Percentiles rank a stretch among this genome's conserved stretches.
Conservation (phyloP, 2,329 filamentous ascomycete species). For the Colletotrichum godetiae region DNA sequence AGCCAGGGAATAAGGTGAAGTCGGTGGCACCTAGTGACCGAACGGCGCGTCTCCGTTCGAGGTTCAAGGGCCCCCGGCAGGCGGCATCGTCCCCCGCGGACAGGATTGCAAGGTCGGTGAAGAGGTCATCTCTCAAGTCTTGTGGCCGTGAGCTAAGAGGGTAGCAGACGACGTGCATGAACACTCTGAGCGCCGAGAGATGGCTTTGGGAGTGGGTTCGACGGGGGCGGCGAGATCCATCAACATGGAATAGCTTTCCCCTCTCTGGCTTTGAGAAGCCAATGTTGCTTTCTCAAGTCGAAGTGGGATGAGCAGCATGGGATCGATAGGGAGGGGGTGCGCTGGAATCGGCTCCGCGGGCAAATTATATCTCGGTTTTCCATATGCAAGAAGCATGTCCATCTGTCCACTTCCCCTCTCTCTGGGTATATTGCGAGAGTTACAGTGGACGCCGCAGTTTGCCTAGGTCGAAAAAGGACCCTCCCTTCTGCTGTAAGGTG, state of each 20-base stretch:
- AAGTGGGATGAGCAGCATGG: slow-evolving; percentile 22
- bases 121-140: slow-evolving; percentile 25
- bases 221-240: slow-evolving; percentile 29
- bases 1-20: background rate
- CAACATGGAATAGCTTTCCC: slow-evolving; percentile 10
- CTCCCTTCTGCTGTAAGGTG: slow-evolving; percentile 15
- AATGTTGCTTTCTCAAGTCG: background rate
- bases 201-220: slow-evolving; percentile 26
- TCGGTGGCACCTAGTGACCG: slow-evolving; percentile 9
- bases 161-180: slow-evolving; percentile 37
- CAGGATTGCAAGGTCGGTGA: slow-evolving; percentile 37
- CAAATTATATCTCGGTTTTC: background rate
- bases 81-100: slow-evolving; percentile 21
- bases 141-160: slow-evolving; percentile 13
- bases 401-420: slow-evolving; percentile 4
- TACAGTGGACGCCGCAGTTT: background rate
- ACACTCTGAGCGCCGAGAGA: slow-evolving; percentile 34
- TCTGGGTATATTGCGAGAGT: slow-evolving; percentile 1
- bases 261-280: background rate
- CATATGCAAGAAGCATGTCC: slow-evolving; percentile 9
- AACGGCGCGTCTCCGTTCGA: slow-evolving; percentile 6
- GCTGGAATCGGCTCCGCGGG: slow-evolving; percentile 18
- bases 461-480: slow-evolving; percentile 38
- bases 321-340: slow-evolving; percentile 7
- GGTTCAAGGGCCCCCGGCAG: slow-evolving; percentile 3